These are phyloP conservation scores for Paecilomyces sp. DNA, from an alignment of 2,329 filamentous ascomycete species.

Conservation along the genomic window DNA sequence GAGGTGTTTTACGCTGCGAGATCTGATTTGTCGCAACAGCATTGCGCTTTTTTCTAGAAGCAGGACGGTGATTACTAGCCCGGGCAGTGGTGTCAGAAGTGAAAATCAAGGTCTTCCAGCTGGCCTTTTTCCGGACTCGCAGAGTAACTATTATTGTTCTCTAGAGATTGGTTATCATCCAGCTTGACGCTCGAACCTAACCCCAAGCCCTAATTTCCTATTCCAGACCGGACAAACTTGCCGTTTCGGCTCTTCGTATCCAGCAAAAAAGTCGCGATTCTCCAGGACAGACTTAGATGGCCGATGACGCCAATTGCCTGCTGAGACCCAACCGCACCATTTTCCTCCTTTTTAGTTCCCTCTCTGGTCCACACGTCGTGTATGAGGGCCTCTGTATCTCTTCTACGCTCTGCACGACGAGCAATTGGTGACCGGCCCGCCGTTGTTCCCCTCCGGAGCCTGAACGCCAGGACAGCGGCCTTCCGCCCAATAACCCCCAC, in stretches of 20 bases:
- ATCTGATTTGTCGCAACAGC: not conserved
- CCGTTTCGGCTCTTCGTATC: not conserved
- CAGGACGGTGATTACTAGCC: not conserved
- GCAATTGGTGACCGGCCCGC: constrained; percentile 16
- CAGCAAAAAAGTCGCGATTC: not conserved
- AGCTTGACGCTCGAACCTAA: not conserved
- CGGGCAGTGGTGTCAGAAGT: not conserved
- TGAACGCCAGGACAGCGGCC: constrained; percentile 4
- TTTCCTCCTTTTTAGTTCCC: not conserved
- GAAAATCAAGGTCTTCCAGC: not conserved
- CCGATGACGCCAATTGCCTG: not conserved
- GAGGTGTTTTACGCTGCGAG: not conserved
- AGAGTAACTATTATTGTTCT: not conserved
- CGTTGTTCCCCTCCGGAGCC: constrained; percentile 9
- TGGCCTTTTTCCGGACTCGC: not conserved
- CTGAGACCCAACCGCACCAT: not conserved
- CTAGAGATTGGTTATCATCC: not conserved
- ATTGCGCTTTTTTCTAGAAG: not conserved
- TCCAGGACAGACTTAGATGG: not conserved
- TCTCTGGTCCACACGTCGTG: constrained; percentile 11
- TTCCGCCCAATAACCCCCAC: constrained; percentile 7
- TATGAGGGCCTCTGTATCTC: constrained; percentile 20
- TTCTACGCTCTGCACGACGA: constrained; percentile 21
- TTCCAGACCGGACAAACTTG: not conserved
- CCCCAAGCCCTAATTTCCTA: not conserved